A percentile compares a stretch with the other conserved stretches of the same genome.
Conservation (phyloP, 805 yeast genomes). For the Yarrowia sp. region DNA sequence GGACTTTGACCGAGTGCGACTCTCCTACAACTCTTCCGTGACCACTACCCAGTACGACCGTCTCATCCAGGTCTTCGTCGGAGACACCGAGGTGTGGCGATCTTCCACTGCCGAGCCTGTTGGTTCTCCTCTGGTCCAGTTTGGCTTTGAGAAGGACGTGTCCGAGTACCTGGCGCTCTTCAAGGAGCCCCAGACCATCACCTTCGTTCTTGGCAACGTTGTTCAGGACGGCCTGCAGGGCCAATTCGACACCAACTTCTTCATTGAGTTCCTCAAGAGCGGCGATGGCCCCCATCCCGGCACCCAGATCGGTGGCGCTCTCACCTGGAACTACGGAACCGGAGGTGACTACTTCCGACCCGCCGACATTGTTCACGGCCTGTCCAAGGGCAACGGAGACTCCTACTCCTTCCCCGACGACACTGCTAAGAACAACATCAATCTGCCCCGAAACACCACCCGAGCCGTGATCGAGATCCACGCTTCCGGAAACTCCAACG, state of each 20-base stretch:
- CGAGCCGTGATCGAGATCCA: conserved; percentile 56
- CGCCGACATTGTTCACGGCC: conserved; percentile 29
- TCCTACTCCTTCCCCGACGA: conserved; percentile 42
- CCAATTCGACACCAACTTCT: conserved; percentile 52
- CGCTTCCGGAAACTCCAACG: conserved; percentile 73
- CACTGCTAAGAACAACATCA: conserved; percentile 51
- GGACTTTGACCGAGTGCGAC: conserved; percentile 40
- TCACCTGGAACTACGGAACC: conserved; percentile 39
- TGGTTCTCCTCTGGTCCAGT: conserved; percentile 32
- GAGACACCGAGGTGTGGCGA: conserved; percentile 73
- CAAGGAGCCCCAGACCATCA: conserved; percentile 40
- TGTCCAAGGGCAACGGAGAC: conserved; percentile 35
- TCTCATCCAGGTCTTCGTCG: conserved; percentile 41
- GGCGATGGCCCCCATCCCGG: conserved; percentile 35
- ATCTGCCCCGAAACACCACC: conserved; percentile 55
- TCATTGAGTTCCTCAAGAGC: conserved; percentile 50
- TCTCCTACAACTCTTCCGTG: conserved; percentile 38
- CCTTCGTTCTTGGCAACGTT: conserved; percentile 65
- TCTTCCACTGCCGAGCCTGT: conserved; percentile 81
- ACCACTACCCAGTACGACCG: conserved; percentile 43
- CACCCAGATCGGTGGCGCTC: not conserved
- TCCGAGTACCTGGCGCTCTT: conserved; percentile 56
- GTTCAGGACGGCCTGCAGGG: conserved; percentile 56
- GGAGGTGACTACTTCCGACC: conserved; percentile 46
- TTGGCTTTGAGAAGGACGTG: conserved; percentile 63